phyloP scores from a whole-genome alignment of 805 yeast genomes.

The Millerozyma miso region DNA sequence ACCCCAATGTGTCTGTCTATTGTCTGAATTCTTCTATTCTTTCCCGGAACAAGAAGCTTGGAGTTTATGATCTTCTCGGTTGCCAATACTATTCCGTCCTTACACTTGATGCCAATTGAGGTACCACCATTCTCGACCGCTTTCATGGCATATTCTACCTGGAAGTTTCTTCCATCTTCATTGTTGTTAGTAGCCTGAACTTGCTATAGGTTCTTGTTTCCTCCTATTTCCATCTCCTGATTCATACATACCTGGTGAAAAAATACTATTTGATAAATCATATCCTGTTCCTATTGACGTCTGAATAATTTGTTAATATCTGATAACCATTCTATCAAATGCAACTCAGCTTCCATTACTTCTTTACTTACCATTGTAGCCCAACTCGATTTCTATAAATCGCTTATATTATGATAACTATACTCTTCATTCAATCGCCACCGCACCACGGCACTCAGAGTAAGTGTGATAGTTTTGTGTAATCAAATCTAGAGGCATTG shows the following conservation, averaged over 20 bases:
- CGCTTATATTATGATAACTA: not conserved
- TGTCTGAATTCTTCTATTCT: conserved; percentile 86
- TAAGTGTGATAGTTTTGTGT: conserved; percentile 6
- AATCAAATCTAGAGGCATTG: conserved; percentile 1
- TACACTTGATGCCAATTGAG: conserved; percentile 84
- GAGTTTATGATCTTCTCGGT: conserved; percentile 91
- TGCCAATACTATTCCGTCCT: conserved; percentile 94
- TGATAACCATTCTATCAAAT: too few species aligned
- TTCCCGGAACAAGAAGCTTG: conserved; percentile 82
- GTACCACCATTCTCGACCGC: conserved; percentile 98
- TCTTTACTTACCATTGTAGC: not conserved
- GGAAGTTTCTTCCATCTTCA: conserved; percentile 91
- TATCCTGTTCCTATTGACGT: conserved; percentile 99
- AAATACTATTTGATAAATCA: conserved; percentile 95
- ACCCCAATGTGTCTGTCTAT: conserved; percentile 93
- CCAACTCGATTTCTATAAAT: not conserved
- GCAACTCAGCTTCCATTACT: too few species aligned
- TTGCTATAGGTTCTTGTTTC: not conserved
- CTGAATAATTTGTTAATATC: conserved; percentile 22
- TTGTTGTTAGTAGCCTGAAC: conserved; percentile 37
- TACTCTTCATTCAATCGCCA: conserved; percentile 6
- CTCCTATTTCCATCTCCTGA: not conserved
- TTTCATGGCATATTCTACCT: conserved; percentile 95
- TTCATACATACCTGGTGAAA: conserved; percentile 59
- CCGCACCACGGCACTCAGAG: conserved; percentile 6